These are phyloP conservation scores for Juglanconis oblonga DNA, from an alignment of 2,329 filamentous ascomycete genomes.

Conservation along the genomic window DNA sequence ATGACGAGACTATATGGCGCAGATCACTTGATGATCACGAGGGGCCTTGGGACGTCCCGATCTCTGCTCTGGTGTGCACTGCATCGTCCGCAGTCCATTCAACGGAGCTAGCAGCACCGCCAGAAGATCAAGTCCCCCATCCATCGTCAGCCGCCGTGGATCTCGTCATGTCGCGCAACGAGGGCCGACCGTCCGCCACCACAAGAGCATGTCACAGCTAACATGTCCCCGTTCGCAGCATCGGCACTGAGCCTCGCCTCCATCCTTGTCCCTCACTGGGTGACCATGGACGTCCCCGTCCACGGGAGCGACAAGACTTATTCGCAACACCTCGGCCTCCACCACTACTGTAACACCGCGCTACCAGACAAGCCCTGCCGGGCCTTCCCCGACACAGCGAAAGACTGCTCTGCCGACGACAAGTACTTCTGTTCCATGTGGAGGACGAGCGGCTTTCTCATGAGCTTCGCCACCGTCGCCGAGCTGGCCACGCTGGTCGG, in stretches of 20 bases:
- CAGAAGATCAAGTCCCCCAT: not conserved
- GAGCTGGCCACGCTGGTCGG: conserved; percentile 78
- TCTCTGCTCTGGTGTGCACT: not conserved
- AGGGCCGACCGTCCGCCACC: not conserved
- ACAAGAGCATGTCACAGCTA: conserved; percentile 23
- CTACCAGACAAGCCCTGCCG: conserved; percentile 52
- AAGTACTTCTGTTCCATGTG: conserved; percentile 88
- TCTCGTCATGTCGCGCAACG: conserved; percentile 1
- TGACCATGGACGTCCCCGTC: conserved; percentile 58
- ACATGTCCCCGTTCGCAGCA: conserved; percentile 43
- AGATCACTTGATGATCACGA: no score
- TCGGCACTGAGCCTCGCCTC: conserved; percentile 69
- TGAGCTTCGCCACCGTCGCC: conserved; percentile 75
- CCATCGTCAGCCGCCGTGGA: not conserved
- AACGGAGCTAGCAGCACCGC: no score
- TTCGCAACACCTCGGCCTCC: conserved; percentile 70
- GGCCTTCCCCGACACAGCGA: conserved; percentile 63
- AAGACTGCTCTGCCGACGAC: conserved; percentile 61
- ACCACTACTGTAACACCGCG: conserved; percentile 73
- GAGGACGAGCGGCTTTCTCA: conserved; percentile 83
- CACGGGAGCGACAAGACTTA: conserved; percentile 41
- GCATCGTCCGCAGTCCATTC: not conserved
- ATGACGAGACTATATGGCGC: no score
- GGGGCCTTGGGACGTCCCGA: no score
- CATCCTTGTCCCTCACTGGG: conserved; percentile 69